Evolutionary conservation across 768 basidiomycete species (phyloP).

Genomic region (Zangia roseola): DNA sequence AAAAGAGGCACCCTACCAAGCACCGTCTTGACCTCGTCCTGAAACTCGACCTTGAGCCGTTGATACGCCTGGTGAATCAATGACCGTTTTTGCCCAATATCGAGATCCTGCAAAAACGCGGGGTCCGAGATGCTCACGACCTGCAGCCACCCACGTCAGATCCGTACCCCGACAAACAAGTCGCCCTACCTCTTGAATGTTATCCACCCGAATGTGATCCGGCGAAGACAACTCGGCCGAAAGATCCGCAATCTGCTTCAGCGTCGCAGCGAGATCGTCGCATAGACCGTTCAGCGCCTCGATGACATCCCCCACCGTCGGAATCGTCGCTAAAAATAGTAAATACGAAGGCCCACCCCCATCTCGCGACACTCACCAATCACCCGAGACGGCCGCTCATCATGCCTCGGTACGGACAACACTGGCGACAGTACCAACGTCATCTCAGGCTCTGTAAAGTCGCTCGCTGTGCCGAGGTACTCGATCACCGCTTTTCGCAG

Average conservation of each 20-base stretch:
- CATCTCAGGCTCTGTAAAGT: conserved; percentile 79
- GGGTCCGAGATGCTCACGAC: conserved; percentile 52
- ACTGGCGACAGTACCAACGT: conserved; percentile 69
- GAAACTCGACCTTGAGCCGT: conserved; percentile 39
- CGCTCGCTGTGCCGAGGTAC: conserved; percentile 70
- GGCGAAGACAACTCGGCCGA: conserved; percentile 69
- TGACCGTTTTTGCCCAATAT: conserved; percentile 65
- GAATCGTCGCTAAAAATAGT: conserved; percentile 64
- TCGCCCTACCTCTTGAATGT: conserved; percentile 62
- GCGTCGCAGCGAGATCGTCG: conserved; percentile 54
- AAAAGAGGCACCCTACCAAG: conserved; percentile 45
- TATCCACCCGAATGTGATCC: conserved; percentile 69
- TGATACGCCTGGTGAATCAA: conserved; percentile 65
- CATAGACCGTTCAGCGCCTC: conserved; percentile 64
- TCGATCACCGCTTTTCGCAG: conserved; percentile 61
- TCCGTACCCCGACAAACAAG: neutral
- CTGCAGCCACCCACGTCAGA: conserved; percentile 26
- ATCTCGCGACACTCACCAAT: conserved; percentile 42
- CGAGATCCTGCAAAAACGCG: conserved; percentile 61
- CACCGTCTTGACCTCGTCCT: conserved; percentile 49
- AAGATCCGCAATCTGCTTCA: conserved; percentile 68
- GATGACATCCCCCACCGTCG: conserved; percentile 72
- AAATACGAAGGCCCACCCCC: no score
- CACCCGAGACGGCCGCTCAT: conserved; percentile 57
- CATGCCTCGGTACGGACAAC: conserved; percentile 52